Conservation (phyloP, 306 rosid genomes). For the Trifolium fragiferum region DNA sequence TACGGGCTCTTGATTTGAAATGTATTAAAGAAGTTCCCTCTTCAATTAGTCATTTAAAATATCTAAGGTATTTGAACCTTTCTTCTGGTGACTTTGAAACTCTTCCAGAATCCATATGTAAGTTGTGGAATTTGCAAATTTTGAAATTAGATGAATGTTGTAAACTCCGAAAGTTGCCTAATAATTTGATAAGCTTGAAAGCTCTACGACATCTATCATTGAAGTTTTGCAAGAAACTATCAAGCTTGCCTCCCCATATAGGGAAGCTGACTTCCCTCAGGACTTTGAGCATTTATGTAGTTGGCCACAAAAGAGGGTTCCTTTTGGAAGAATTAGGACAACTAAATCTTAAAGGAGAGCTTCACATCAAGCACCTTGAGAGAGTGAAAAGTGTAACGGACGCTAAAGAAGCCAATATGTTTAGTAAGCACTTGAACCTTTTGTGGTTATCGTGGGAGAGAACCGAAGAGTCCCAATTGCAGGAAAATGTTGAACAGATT, state of each 20-base stretch:
- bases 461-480: neutral
- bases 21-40: neutral
- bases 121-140: constrained; percentile 1
- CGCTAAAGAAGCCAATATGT: constrained; percentile 39
- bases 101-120: constrained; percentile 36
- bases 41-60: constrained; percentile 17
- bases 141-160: neutral
- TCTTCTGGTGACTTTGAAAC: neutral
- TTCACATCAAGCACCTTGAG: constrained; percentile 35
- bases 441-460: constrained; percentile 37
- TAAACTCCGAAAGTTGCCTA: neutral
- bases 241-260: neutral
- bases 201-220: constrained; percentile 29
- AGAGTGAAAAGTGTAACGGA: constrained; percentile 9
- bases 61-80: constrained; percentile 39
- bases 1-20: neutral
- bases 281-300: constrained; percentile 10
- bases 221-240: neutral
- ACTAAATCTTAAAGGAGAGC: constrained; percentile 37
- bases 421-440: neutral
- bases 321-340: constrained; percentile 30
- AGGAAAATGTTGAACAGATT: constrained; percentile 31
- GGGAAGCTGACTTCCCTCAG: constrained; percentile 23
- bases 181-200: neutral
- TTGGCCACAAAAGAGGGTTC: constrained; percentile 36